Evolutionary conservation across 495 filamentous ascomycete species (phyloP), one percentile per base, ranked within the genome.

Genomic region (Xeromyces bisporus): DNA sequence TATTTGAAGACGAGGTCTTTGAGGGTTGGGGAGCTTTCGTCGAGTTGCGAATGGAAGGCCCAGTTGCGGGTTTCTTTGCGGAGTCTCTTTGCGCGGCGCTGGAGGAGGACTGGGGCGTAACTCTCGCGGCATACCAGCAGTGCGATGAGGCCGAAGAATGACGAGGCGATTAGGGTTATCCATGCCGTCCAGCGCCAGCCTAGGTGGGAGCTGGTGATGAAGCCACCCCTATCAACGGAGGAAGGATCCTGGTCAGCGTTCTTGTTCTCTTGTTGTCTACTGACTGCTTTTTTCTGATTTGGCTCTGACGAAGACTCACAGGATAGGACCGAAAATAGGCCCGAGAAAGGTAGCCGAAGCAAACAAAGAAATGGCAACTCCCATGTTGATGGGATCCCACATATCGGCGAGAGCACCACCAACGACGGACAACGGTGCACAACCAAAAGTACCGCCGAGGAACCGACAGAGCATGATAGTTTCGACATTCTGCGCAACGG

Each of bases 401-500:
- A 71, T 37, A 35, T 73, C 68, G 0, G 64, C 56, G n/a, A 71
- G 53, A 0, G 64, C 54, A 0, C 56, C 65, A 0, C 58, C 65
- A 2, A 67, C 65, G 7, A 65, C 48, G 2, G 65, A 59, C 1
- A 70, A 36, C 2, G 67, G 62, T 29, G 59, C 60, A 3, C 62
- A 58, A 4, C 59, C 66, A 34, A 64, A 68, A 7, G 66, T 26
- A 0, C 67, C 67, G 1, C 46, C 50, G 33, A 71, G 65, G 45
- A 69, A 69, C 0, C 65, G 58, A 23, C 52, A 55, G 9, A 71
- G 47, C 37, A 68, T 53, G 17, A 70, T 43, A 0, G 66, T 72
- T 24, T 72, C 58, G 1, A 71, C 32, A 37, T 77, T 71, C 14
- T 63, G 42, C 2, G 57, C 64, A 13, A 65, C 49, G 11, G 59